Percentiles rank a stretch among this genome's conserved stretches.
These are phyloP conservation scores for Blastobotrys buckinghamii DNA, from an alignment of 1,139 yeast species.

Conservation along the genomic window DNA sequence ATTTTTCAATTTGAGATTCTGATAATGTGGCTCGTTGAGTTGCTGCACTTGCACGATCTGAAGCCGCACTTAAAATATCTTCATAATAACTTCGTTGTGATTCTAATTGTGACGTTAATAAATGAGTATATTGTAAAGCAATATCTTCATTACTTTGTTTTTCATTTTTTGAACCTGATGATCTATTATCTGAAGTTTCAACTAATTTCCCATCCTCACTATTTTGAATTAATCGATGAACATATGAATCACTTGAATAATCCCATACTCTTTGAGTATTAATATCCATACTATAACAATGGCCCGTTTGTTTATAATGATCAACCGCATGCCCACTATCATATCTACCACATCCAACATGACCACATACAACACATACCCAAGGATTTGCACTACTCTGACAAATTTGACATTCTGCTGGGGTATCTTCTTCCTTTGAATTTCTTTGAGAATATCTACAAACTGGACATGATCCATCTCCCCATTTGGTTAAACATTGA, in stretches of 20 bases:
- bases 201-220: slow-evolving; percentile 38
- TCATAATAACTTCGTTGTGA: slow-evolving; percentile 89
- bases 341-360: slow-evolving; percentile 86
- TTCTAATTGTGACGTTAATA: slow-evolving; percentile 73
- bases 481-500: slow-evolving; percentile 83
- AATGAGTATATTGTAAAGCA: slow-evolving; percentile 74
- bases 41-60: slow-evolving; percentile 30
- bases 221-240: slow-evolving; percentile 78
- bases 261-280: slow-evolving; percentile 91
- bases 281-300: slow-evolving; percentile 89
- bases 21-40: slow-evolving; percentile 36
- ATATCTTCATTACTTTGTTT: slow-evolving; percentile 36
- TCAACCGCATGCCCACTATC: slow-evolving; percentile 81
- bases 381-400: slow-evolving; percentile 66
- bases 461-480: slow-evolving; percentile 87
- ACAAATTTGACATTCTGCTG: slow-evolving; percentile 44
- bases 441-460: slow-evolving; percentile 60
- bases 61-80: slow-evolving; percentile 44
- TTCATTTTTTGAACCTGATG: background rate
- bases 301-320: slow-evolving; percentile 73
- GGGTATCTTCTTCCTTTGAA: background rate
- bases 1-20: slow-evolving; percentile 19
- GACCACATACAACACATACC: slow-evolving; percentile 89
- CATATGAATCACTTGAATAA: slow-evolving; percentile 87
- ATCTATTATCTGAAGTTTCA: slow-evolving; percentile 14